Evolutionary conservation across 2,329 filamentous ascomycete genomes (phyloP).

Genomic region (Rachicladosporium sp.): DNA sequence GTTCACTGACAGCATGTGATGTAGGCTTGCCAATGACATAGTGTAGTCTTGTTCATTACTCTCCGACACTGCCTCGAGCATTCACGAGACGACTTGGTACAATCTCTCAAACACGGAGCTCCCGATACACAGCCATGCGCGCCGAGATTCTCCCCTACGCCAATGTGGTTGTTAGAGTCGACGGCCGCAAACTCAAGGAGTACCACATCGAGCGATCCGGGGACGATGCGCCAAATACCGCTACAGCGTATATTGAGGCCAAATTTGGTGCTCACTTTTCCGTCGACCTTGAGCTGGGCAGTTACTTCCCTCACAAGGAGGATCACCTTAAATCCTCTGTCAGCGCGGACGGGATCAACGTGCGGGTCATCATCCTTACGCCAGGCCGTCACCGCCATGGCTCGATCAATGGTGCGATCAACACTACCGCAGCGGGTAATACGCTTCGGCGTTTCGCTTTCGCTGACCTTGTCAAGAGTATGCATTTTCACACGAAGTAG

Average conservation of each 20-base stretch:
- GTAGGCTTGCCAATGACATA: too few species aligned
- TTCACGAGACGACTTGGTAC: too few species aligned
- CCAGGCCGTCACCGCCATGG: too few species aligned
- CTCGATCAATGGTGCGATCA: too few species aligned
- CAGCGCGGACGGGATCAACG: slow-evolving; percentile 10
- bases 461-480: slow-evolving; percentile 10
- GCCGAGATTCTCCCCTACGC: slow-evolving; percentile 5
- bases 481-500: slow-evolving; percentile 1
- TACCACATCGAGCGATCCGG: slow-evolving; percentile 8
- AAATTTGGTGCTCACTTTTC: slow-evolving; percentile 8
- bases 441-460: slow-evolving; percentile 9
- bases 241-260: slow-evolving; percentile 10
- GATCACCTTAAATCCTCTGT: slow-evolving; percentile 4
- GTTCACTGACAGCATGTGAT: too few species aligned
- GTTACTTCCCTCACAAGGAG: background rate
- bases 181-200: slow-evolving; percentile 7
- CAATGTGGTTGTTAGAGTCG: slow-evolving; percentile 6
- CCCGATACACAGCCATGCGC: background rate
- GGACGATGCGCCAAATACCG: background rate
- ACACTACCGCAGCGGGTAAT: background rate
- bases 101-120: too few species aligned
- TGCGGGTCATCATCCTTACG: background rate
- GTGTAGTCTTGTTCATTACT: too few species aligned
- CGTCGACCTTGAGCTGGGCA: background rate
- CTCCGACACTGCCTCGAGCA: too few species aligned